Percentiles rank a stretch among this genome's conserved stretches.
Evolutionary conservation across 1,284 basidiomycete species (phyloP).

Genomic region (Ganoderma lingzhi): DNA sequence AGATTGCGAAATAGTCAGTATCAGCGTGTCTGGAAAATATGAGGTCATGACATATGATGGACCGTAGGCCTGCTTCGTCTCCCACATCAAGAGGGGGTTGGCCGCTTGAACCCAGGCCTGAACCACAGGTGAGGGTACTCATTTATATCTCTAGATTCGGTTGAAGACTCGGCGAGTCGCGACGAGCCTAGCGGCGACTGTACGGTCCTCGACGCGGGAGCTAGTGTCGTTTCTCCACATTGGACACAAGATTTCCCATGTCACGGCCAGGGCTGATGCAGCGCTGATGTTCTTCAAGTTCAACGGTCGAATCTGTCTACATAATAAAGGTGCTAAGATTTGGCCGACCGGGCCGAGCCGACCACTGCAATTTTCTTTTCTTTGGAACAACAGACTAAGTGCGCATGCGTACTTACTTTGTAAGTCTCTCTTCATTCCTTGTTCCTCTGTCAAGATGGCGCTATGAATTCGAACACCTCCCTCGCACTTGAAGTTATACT

Average conservation of each 20-base stretch:
- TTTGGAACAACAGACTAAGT: neutral
- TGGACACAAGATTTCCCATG: neutral
- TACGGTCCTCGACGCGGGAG: neutral
- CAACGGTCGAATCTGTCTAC: slow-evolving; percentile 2
- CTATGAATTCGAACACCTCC: neutral
- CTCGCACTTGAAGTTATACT: neutral
- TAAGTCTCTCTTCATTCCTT: neutral
- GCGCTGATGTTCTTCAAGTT: no score
- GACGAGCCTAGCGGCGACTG: neutral
- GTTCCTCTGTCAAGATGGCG: neutral
- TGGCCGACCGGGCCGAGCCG: neutral
- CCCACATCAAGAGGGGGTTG: neutral
- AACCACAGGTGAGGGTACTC: neutral
- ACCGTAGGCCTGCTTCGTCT: neutral
- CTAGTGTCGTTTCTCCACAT: neutral
- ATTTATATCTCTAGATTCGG: neutral
- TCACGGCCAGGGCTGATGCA: slow-evolving; percentile 3
- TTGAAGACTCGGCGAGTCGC: neutral
- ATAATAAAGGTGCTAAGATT: neutral
- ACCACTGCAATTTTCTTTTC: neutral
- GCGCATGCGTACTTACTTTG: neutral
- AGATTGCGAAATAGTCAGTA: neutral
- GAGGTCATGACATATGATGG: slow-evolving; percentile 1
- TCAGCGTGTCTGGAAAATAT: neutral
- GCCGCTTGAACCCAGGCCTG: neutral